Evolutionary conservation across 2,329 filamentous ascomycete species (phyloP), one percentile per base, ranked within the genome.

Genomic region (Volutella citrinella): DNA sequence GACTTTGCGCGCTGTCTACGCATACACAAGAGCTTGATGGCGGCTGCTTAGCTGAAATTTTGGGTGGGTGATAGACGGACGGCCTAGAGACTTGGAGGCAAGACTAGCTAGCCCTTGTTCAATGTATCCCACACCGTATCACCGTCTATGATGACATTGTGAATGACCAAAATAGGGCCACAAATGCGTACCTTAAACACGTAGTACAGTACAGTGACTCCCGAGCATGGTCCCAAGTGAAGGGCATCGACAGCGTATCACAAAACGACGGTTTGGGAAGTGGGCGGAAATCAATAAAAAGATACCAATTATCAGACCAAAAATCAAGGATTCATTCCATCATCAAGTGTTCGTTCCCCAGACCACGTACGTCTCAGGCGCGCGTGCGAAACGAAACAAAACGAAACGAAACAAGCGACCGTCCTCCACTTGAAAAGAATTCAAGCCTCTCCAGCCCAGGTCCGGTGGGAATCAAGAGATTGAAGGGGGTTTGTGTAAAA

Each of bases 1-100:
- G 70, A 77, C 50, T 75, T 78, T 40, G 51, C 46, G 17, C 57
- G 63, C 19, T 65, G 72, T 34, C 52, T 74, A n/a, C 53, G 46
- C 20, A 61, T 69, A 27, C 68, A 73, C 50, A 64, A 57, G 43
- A 43, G 49, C 9, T 38, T 69, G 21, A 56, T 65, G 54, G 59
- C 60, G 7, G 50, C 54, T 27, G 53, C 51, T 9, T 22, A 22
- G 12, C n/a, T n/a, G n/a, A n/a, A n/a, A n/a, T n/a, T n/a, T n/a
- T n/a, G n/a, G n/a, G n/a, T n/a, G n/a, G n/a, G n/a, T n/a, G n/a
- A n/a, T n/a, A n/a, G n/a, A n/a, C n/a, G n/a, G n/a, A n/a, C n/a
- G n/a, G n/a, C n/a, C n/a, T n/a, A n/a, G n/a, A n/a, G n/a, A n/a
- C n/a, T n/a, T n/a, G n/a, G n/a, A n/a, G n/a, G n/a, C n/a, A n/a